These are phyloP conservation scores for Musa itinerans DNA, from an alignment of 176 grass and related monocot genomes.

Conservation along the genomic window DNA sequence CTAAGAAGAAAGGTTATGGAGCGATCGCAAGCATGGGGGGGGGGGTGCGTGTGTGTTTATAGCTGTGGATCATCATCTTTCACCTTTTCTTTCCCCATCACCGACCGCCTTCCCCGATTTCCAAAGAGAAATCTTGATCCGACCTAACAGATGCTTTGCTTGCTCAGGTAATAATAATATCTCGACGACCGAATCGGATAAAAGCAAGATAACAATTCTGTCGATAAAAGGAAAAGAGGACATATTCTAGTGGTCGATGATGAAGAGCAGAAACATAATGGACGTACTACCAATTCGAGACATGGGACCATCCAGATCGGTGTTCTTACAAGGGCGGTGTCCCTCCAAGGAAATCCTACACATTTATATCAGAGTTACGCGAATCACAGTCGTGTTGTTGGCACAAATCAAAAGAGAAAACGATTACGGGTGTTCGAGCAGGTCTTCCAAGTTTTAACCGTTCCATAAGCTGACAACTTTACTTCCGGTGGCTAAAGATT, in stretches of 20 bases:
- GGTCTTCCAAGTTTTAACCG: not conserved
- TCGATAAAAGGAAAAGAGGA: not conserved
- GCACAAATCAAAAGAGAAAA: not conserved
- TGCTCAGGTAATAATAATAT: not conserved
- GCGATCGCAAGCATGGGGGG: conserved; percentile 7
- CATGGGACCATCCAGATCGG: not conserved
- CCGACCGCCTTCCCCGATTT: conserved; percentile 21
- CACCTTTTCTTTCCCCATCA: conserved; percentile 5
- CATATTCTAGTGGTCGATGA: not conserved
- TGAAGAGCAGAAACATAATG: not conserved
- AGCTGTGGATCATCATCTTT: not conserved
- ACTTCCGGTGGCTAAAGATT: not conserved
- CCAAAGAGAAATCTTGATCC: conserved; percentile 1
- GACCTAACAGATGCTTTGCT: not conserved
- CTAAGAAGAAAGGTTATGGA: not conserved
- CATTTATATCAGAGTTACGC: no score
- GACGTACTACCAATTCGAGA: not conserved
- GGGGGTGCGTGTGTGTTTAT: not conserved
- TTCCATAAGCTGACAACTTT: no score
- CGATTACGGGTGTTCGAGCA: not conserved
- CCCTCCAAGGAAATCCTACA: not conserved
- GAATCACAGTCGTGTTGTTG: no score
- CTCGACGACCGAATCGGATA: no score
- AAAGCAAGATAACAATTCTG: no score
- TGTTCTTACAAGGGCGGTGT: not conserved